Conservation (phyloP, 1,284 basidiomycete genomes). For the Macrocystidia cucumis region DNA sequence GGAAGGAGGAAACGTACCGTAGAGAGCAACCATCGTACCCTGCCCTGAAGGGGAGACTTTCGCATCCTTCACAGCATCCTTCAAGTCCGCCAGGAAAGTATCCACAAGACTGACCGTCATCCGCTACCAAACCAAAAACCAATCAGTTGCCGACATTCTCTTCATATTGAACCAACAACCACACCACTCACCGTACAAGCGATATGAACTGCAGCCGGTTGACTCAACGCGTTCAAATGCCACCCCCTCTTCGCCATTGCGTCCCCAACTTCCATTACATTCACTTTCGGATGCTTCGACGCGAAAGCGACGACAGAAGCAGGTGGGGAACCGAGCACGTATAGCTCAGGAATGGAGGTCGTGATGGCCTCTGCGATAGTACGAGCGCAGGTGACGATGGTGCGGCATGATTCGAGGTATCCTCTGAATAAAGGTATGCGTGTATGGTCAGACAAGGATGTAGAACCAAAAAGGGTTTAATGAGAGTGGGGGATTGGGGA, state of each 20-base stretch:
- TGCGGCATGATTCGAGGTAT: conserved; percentile 83
- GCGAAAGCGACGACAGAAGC: conserved; percentile 90
- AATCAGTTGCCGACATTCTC: no score
- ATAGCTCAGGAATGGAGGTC: conserved; percentile 69
- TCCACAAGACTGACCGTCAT: conserved; percentile 76
- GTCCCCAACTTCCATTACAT: conserved; percentile 87
- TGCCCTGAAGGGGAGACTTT: conserved; percentile 47
- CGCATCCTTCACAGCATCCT: conserved; percentile 63
- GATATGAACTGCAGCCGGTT: conserved; percentile 86
- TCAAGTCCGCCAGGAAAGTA: conserved; percentile 76
- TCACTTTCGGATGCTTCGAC: conserved; percentile 50
- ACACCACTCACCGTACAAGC: conserved; percentile 75
- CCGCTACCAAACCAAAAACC: conserved; percentile 32
- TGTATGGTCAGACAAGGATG: no score
- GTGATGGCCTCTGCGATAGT: conserved; percentile 62
- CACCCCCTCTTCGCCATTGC: conserved; percentile 79
- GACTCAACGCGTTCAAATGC: conserved; percentile 84
- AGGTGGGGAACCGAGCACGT: conserved; percentile 83
- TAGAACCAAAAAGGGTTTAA: no score
- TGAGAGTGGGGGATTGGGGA: conserved; percentile 3
- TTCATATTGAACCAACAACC: conserved; percentile 2
- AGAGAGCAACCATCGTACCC: conserved; percentile 83
- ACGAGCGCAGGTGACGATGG: conserved; percentile 74
- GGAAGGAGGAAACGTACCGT: conserved; percentile 53
- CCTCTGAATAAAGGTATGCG: conserved; percentile 51